Conservation (phyloP, 257 asterid genomes). For the Solanum appendiculatum region DNA sequence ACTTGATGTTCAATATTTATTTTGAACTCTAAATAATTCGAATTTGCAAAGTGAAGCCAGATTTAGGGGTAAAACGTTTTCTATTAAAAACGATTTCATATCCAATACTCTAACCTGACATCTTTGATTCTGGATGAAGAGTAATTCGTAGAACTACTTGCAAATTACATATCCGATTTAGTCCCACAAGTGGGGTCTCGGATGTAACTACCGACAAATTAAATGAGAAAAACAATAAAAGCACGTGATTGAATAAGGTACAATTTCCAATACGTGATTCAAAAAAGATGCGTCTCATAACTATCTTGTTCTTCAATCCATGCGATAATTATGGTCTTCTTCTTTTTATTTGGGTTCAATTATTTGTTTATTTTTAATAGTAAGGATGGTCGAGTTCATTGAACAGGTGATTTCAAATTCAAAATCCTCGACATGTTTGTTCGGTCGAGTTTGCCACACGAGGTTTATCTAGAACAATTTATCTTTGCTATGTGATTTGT, state of each 20-base stretch:
- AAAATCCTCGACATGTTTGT: neutral
- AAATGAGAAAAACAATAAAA: neutral
- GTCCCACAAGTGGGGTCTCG: neutral
- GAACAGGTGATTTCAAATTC: neutral
- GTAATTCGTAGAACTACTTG: fast-evolving
- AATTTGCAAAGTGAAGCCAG: neutral
- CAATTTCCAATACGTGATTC: neutral
- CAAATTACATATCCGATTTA: neutral
- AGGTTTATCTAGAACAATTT: neutral
- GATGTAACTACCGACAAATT: neutral
- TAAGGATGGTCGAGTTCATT: neutral
- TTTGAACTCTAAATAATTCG: fast-evolving
- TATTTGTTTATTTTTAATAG: neutral
- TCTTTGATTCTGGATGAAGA: neutral
- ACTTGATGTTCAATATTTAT: neutral
- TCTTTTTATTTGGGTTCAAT: neutral
- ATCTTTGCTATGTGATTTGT: neutral
- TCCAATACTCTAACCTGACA: fast-evolving
- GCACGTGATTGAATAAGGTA: neutral
- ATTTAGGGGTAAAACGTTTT: fast-evolving
- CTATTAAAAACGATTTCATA: neutral
- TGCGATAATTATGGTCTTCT: slow-evolving; percentile 1
- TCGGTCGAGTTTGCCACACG: neutral
- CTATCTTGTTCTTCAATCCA: slow-evolving; percentile 6
- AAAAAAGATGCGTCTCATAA: slow-evolving; percentile 7